Base-by-base conservation (phyloP, 2,329 filamentous ascomycete species). In the Cytospora piceae region DNA sequence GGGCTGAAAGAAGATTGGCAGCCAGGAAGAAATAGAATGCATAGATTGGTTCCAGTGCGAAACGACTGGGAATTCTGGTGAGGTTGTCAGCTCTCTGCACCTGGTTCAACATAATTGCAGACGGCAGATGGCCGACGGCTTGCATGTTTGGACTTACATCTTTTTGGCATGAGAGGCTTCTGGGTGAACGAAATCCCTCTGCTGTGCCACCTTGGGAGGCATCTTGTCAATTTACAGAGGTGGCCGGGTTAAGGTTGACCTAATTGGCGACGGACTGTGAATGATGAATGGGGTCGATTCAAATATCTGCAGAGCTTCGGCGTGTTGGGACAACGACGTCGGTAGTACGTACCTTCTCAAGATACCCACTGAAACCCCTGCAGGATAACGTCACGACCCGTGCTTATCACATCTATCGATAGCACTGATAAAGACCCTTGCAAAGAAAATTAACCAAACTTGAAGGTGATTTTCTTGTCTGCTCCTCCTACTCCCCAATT, bases 11-110 rank as follows among this genome's bases (percentile, higher is more conserved):
- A 22, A 90, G 70, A 74, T 93, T 93, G 70, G 90, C 89, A 34
- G 82, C 80, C 55, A 96, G 81, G 76, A 96, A 95, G 69, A 92
- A 78, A 74, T 91, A 95, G 76, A 97, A 96, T 15, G 90, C 90
- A 56, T 87, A 83, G 70, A 92, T 90, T 63, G 92, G 86, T 71
- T 90, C 83, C 67, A 95, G 82, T 68, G 84, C 84, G 74, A 89
- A 91, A 60, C 83, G 81, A 65, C 82, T 85, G 63, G 80, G 81
- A 69, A 75, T 73, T 71, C 81, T 84, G 64, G 68, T 59, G 54
- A 29, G 15, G 31, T 49, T 31, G 57, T 67, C 54, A 66, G 61
- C 42, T 46, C 42, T n/a, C 14, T 49, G 46, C n/a, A 34, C 8
- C 39, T 11, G 51, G 37, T 24, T 31, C 37, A n/a, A 63, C 29